Conservation (phyloP, 495 filamentous ascomycete species). For the Pseudotulostoma volvatum region DNA sequence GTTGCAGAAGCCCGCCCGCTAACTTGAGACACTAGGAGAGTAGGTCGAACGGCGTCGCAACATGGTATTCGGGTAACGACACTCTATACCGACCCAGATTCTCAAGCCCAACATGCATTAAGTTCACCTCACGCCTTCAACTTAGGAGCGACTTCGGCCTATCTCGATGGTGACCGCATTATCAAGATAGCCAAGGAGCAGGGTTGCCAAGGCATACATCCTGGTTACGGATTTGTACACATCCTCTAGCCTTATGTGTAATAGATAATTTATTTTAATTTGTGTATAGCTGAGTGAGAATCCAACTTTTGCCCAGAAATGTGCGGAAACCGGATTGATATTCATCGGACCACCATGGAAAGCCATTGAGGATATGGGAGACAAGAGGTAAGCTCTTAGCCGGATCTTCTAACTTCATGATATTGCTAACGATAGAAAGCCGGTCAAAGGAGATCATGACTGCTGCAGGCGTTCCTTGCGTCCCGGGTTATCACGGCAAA, state of each 20-base stretch:
- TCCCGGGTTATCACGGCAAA: slow-evolving; percentile 84
- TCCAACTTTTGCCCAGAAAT: slow-evolving; percentile 72
- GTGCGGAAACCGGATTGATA: slow-evolving; percentile 74
- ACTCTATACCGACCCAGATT: slow-evolving; percentile 87
- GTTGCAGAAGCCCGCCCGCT: background rate
- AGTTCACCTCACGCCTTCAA: slow-evolving; percentile 69
- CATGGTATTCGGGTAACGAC: slow-evolving; percentile 90
- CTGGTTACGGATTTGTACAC: slow-evolving; percentile 87
- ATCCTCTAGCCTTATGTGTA: background rate
- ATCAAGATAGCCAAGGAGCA: slow-evolving; percentile 70
- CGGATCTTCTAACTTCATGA: slow-evolving; percentile 3
- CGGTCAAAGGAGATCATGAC: slow-evolving; percentile 91
- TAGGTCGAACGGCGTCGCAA: slow-evolving; percentile 67
- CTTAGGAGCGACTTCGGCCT: slow-evolving; percentile 63
- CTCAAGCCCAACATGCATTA: slow-evolving; percentile 70
- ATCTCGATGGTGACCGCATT: slow-evolving; percentile 85
- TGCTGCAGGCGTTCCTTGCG: slow-evolving; percentile 80
- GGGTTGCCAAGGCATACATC: slow-evolving; percentile 81
- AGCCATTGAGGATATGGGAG: slow-evolving; percentile 95
- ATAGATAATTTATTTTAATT: background rate
- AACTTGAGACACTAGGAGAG: slow-evolving; percentile 35
- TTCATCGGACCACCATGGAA: slow-evolving; percentile 89
- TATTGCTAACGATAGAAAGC: slow-evolving; percentile 16
- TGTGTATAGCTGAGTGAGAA: slow-evolving; percentile 59
- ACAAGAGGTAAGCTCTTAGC: slow-evolving; percentile 52